Percentiles rank a stretch among this genome's conserved stretches.
Evolutionary conservation across 305 asterid genomes (phyloP).

Genomic region (Coffea humblotiana): DNA sequence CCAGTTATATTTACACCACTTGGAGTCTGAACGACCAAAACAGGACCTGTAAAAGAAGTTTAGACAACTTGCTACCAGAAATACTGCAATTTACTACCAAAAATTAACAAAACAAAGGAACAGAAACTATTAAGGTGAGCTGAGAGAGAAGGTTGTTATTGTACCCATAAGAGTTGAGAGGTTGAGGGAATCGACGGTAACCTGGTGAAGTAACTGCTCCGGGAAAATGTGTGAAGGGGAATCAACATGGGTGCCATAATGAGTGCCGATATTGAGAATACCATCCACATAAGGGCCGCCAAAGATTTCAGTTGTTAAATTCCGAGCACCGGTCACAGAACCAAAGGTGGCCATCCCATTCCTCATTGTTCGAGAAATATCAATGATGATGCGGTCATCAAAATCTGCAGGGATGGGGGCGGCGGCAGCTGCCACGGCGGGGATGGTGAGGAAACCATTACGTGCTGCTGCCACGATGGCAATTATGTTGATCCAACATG

Average conservation of each 20-base stretch:
- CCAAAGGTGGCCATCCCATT: constrained; percentile 47
- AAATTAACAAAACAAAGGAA: too few species aligned
- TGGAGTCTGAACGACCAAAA: constrained; percentile 2
- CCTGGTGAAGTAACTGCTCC: constrained; percentile 42
- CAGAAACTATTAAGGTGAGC: too few species aligned
- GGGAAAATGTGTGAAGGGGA: constrained; percentile 71
- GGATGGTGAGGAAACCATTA: neutral
- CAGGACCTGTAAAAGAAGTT: neutral
- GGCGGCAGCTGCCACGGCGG: neutral
- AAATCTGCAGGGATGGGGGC: neutral
- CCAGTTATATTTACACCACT: neutral
- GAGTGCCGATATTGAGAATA: constrained; percentile 20
- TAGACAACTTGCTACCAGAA: neutral
- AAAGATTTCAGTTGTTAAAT: constrained; percentile 55
- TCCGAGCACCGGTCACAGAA: constrained; percentile 48
- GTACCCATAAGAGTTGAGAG: constrained; percentile 72
- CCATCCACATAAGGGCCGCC: constrained; percentile 40
- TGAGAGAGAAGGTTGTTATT: constrained; percentile 35
- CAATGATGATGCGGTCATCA: constrained; percentile 51
- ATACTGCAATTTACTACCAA: too few species aligned
- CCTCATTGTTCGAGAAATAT: constrained; percentile 62
- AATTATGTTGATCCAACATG: neutral
- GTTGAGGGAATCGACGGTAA: constrained; percentile 66
- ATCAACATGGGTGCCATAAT: constrained; percentile 85
- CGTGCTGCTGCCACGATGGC: neutral